Percentiles rank a stretch among this genome's conserved stretches.
These are phyloP conservation scores for Solanum sejunctum DNA, from an alignment of 257 asterid species.

Conservation along the genomic window DNA sequence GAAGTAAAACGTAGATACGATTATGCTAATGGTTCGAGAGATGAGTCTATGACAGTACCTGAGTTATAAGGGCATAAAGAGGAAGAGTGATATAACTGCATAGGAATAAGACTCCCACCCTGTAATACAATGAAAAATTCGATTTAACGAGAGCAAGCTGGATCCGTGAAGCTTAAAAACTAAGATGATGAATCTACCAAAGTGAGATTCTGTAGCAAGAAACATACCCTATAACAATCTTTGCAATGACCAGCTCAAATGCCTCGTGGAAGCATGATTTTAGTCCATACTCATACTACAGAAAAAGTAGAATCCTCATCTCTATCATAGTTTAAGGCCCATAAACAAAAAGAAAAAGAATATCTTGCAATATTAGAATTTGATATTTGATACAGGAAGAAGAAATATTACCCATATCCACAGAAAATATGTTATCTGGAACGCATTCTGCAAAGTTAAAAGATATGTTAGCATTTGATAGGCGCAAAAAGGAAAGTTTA, in stretches of 20 bases:
- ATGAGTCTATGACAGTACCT: conserved; percentile 26
- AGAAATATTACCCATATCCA: conserved; percentile 75
- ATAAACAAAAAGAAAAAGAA: neutral
- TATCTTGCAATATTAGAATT: neutral
- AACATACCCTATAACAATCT: conserved; percentile 60
- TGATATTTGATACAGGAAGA: neutral
- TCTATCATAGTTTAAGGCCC: neutral
- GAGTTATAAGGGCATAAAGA: conserved; percentile 71
- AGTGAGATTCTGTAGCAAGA: neutral
- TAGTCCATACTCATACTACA: conserved; percentile 66
- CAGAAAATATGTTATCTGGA: conserved; percentile 71
- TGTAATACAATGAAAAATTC: conserved; percentile 7
- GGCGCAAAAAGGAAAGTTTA: neutral
- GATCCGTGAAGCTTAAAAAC: neutral
- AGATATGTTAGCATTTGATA: neutral
- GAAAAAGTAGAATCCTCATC: neutral
- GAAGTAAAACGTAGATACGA: neutral
- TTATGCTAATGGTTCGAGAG: neutral
- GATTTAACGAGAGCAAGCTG: neutral
- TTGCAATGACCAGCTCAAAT: conserved; percentile 33
- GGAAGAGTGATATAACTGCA: conserved; percentile 95
- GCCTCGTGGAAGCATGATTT: conserved; percentile 65
- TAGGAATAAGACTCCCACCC: conserved; percentile 50
- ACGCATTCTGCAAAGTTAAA: conserved; percentile 55
- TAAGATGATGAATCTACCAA: neutral